A percentile compares a stretch with the other conserved stretches of the same genome.
Conservation (phyloP, 2,329 filamentous ascomycete genomes). For the Chaetomiaceae sp. region DNA sequence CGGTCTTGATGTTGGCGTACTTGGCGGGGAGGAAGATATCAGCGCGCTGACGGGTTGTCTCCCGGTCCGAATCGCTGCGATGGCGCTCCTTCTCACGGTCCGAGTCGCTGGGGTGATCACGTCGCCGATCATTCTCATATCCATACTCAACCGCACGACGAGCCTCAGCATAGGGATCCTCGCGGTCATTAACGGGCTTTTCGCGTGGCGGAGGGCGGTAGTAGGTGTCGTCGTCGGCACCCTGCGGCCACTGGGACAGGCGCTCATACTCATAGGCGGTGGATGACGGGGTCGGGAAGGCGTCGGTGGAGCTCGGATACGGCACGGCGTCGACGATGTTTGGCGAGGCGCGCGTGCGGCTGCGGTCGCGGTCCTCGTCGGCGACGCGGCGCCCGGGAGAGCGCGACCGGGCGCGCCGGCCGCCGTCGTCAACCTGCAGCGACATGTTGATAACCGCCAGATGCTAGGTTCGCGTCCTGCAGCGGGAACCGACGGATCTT, state of each 20-base stretch:
- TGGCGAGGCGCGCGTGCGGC: constrained; percentile 32
- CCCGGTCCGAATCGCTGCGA: constrained; percentile 28
- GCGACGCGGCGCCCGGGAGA: constrained; percentile 40
- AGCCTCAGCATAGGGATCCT: constrained; percentile 24
- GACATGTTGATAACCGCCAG: constrained; percentile 43
- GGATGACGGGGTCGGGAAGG: constrained; percentile 30
- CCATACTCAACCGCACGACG: constrained; percentile 28
- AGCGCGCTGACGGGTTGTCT: constrained; percentile 31
- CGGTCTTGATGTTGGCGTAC: constrained; percentile 37
- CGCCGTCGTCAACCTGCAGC: constrained; percentile 43
- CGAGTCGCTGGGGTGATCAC: constrained; percentile 30
- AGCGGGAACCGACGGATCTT: not conserved
- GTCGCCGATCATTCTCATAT: constrained; percentile 23
- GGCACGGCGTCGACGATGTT: constrained; percentile 41
- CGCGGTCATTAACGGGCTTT: constrained; percentile 27
- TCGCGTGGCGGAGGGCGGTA: constrained; percentile 37
- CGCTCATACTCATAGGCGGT: constrained; percentile 33
- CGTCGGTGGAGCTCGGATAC: constrained; percentile 37
- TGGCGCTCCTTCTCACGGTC: constrained; percentile 25
- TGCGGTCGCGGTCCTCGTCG: constrained; percentile 32
- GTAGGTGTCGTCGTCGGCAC: constrained; percentile 30
- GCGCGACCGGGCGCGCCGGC: constrained; percentile 44
- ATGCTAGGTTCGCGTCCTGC: not conserved
- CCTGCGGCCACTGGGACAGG: constrained; percentile 32
- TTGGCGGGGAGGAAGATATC: constrained; percentile 46